Evolutionary conservation across 345 rosid genomes (phyloP).

Genomic region (Euphorbia pulcherrima): DNA sequence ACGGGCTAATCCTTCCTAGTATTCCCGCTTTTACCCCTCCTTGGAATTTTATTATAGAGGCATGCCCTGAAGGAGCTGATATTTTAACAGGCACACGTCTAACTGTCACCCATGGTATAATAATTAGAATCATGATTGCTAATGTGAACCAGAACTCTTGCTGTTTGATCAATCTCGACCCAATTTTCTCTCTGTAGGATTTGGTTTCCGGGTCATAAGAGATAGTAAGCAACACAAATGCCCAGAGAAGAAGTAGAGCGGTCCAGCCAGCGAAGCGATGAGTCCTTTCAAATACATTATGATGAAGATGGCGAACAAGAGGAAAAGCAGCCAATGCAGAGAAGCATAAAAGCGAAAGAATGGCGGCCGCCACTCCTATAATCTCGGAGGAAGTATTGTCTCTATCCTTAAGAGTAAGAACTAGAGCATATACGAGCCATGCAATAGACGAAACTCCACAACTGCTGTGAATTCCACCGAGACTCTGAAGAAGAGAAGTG

Average conservation of each 20-base stretch:
- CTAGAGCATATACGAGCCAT: constrained; percentile 61
- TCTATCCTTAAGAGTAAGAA: constrained; percentile 54
- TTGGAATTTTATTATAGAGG: constrained; percentile 60
- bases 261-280: constrained; percentile 80
- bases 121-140: constrained; percentile 49
- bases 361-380: constrained; percentile 47
- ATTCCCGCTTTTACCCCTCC: constrained; percentile 75
- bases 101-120: constrained; percentile 71
- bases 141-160: constrained; percentile 81
- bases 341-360: constrained; percentile 54
- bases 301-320: constrained; percentile 76
- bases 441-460: constrained; percentile 69
- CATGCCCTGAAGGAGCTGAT: constrained; percentile 66
- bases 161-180: constrained; percentile 38
- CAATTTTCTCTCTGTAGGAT: constrained; percentile 44
- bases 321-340: constrained; percentile 68
- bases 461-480: constrained; percentile 75
- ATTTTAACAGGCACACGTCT: constrained; percentile 53
- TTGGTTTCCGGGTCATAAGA: constrained; percentile 57
- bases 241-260: constrained; percentile 65
- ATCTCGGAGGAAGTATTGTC: constrained; percentile 54
- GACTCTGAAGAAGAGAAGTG: constrained; percentile 69
- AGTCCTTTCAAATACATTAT: constrained; percentile 64
- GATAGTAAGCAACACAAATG: constrained; percentile 47
- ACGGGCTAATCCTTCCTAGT: constrained; percentile 83